These are phyloP conservation scores for Amylocystis lapponica DNA, from an alignment of 768 basidiomycete species.

Conservation along the genomic window DNA sequence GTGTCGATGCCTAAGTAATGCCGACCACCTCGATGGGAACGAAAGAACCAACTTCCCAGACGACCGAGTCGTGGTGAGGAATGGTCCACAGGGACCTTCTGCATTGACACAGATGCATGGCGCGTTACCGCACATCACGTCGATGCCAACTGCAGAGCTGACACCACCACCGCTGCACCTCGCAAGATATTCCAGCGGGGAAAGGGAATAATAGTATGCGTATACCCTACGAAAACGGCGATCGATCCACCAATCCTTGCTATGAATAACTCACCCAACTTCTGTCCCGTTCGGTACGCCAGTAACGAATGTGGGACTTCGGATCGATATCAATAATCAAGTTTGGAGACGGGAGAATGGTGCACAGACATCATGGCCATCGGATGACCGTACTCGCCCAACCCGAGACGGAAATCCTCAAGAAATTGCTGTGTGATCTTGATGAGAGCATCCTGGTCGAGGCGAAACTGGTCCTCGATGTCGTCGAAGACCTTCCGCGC, in stretches of 20 bases:
- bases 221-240: neutral
- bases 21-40: too few relatives aligned
- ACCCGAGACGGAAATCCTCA: conserved; percentile 69
- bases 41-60: too few relatives aligned
- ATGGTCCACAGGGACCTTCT: too few relatives aligned
- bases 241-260: neutral
- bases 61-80: too few relatives aligned
- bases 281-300: conserved; percentile 92
- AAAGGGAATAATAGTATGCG: neutral
- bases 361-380: conserved; percentile 87
- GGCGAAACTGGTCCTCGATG: conserved; percentile 68
- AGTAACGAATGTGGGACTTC: conserved; percentile 91
- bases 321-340: conserved; percentile 3
- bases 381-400: conserved; percentile 64
- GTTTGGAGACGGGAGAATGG: neutral
- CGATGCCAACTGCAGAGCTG: too few relatives aligned
- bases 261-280: conserved; percentile 56
- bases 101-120: too few relatives aligned
- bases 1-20: too few relatives aligned
- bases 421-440: conserved; percentile 77
- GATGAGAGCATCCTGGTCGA: conserved; percentile 54
- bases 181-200: neutral
- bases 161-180: too few relatives aligned
- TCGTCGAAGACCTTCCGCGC: conserved; percentile 49
- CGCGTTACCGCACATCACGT: too few relatives aligned